Base-by-base conservation (phyloP, 2,329 filamentous ascomycete genomes). In the Cercospora berteroae region DNA sequence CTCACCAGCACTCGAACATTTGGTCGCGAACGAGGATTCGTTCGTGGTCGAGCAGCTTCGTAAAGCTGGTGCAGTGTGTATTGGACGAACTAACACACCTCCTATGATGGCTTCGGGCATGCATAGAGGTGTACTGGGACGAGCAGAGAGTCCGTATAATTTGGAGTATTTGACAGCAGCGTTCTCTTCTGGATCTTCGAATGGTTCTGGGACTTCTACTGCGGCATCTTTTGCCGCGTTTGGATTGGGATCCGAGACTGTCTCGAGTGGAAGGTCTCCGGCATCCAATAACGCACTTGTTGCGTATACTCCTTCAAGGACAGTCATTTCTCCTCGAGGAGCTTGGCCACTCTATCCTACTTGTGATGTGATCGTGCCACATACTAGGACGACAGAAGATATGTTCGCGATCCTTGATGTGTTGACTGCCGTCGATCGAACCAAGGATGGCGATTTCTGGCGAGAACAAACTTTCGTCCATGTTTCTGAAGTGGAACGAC, bases 1-100 rank as follows among this genome's bases (percentile, higher is more conserved):
- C 0, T 87, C 85, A 0, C 84, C 84, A 1, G 86, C 86, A 0
- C 85, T 88, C 63, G 72, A 80, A 33, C 73, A 82, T 7, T 73
- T 88, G 0, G 70, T 83, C 2, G 81, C 86, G 0, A 83, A 79
- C 7, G 80, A 84, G 55, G 85, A 88, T 73, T 84, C 85, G 1
- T 83, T 83, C 3, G 82, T 83, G 5, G 84, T 85, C 0, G 71
- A 79, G 10, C 76, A 77, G 9, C 77, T 88, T 5, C 79, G 81
- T 4, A 77, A 80, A 29, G 83, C 84, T 1, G 85, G 85, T 1
- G 84, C 81, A 0, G 77, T 87, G 0, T 74, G 86, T 20, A 77
- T 87, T 0, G 87, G 86, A 0, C 81, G 83, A 55, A 87, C 86
- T 0, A 89, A 88, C 65, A 86, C 88, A 82, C 86, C 84, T 0